phyloP scores from a whole-genome alignment of 192 early-diverging fungal species.

The Podila minutissima region DNA sequence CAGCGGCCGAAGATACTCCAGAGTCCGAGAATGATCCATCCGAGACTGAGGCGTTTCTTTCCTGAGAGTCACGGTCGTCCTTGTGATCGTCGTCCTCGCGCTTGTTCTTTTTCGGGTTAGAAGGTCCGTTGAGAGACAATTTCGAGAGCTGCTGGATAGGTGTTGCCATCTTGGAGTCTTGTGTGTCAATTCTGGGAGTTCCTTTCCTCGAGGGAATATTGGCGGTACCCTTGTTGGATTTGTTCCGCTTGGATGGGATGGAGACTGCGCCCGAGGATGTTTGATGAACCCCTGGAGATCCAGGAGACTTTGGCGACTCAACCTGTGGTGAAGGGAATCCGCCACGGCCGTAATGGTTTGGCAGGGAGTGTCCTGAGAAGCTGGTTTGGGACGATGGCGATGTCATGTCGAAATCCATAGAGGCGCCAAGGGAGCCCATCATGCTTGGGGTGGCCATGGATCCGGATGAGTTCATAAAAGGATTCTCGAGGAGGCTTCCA shows the following conservation, averaged over 20 bases:
- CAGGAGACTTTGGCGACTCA: constrained; percentile 1
- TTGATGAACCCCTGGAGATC: neutral
- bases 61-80: neutral
- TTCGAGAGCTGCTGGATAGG: constrained; percentile 48
- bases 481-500: constrained; percentile 1
- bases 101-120: constrained; percentile 33
- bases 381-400: constrained; percentile 32
- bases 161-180: constrained; percentile 13
- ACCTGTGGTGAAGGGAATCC: constrained; percentile 5
- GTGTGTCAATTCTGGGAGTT: neutral
- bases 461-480: neutral
- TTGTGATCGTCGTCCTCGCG: constrained; percentile 15
- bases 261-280: constrained; percentile 5
- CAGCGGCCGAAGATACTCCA: constrained; percentile 1
- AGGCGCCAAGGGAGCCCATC: constrained; percentile 2
- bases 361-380: neutral
- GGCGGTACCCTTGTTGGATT: constrained; percentile 28
- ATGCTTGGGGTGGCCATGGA: neutral
- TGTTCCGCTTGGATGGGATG: constrained; percentile 36
- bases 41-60: constrained; percentile 20
- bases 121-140: constrained; percentile 21
- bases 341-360: constrained; percentile 10
- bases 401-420: constrained; percentile 46
- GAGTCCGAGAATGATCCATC: constrained; percentile 16
- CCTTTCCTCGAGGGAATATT: neutral